Evolutionary conservation across 352 stramenopile species (phyloP), one percentile per base, ranked within the genome.

Genomic region (Blastocystis sp.): DNA sequence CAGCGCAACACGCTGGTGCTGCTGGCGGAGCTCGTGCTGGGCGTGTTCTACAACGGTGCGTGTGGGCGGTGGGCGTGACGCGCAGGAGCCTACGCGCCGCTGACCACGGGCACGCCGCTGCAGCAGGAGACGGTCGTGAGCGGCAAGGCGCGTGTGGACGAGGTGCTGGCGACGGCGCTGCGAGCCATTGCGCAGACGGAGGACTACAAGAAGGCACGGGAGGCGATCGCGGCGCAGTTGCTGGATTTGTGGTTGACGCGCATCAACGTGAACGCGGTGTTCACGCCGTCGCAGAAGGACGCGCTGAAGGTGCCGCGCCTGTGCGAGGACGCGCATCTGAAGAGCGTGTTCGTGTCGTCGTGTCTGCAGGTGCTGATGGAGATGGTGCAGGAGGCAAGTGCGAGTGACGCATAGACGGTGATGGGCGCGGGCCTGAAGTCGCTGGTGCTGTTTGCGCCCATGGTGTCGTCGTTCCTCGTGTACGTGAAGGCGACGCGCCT

Each of bases 221-320:
- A 4, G 34, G 7, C 7, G 59, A 7, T 38, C 17, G 9, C 4
- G 7, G 6, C 0, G 59, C 59, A 34, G 21, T 38, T 76, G 1
- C 54, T 38, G 2, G 66, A 76, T 14, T 28, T 76, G 48, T 76
- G 66, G 66, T 4, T 24, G 48, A 57, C n/a, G 3, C 66, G 66
- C 21, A 17, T 76, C 11, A 76, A 76, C 52, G 34, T 45, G 7
- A 54, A 14, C 48, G 48, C 24, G 24, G 48, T n/a, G 19, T 40
- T 76, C 10, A 48, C 38, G 28, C 21, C 28, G 2, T 38, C 66
- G 4, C n/a, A 21, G 2, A 21, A 76, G 6, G 38, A 76, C 11
- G 21, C 3, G n/a, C 21, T 76, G 7, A 76, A 76, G 48, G 10
- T 76, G 7, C 66, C 28, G 10, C 52, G 66, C 4, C 52, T 60